Base-by-base conservation (phyloP, 352 stramenopile genomes). In the Globisporangium carolinianum region DNA sequence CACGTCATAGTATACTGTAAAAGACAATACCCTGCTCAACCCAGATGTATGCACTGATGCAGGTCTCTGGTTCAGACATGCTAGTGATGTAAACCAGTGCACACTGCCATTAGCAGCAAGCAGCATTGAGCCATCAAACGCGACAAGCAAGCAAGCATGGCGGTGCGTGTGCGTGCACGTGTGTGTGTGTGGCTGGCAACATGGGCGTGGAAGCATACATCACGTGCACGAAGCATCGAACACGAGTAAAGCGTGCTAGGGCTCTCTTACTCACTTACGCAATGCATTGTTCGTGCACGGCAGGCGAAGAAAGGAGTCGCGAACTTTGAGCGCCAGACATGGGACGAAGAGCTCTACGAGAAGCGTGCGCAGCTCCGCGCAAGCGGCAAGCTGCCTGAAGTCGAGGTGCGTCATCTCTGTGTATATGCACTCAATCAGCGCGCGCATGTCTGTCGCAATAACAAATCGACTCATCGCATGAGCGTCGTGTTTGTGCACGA, bases 281-380 rank as follows among this genome's bases (percentile, higher is more conserved):
- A 32, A 32, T 32, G 24, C 24, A 32, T 32, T 32, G 24, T 3
- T 32, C 24, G 24, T 3, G 24, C 24, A 32, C 24, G 7, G 39
- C 39, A 83, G 68, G 71, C 86, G 38, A 80, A 87, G 50, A 81
- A 87, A 47, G 86, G 86, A 37, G 86, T 94, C 36, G 73, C 79
- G 51, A 95, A 95, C 57, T 83, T 95, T 37, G 66, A 73, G 57
- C 82, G 86, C 11, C 83, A 90, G 68, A 94, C 86, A 57, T 95
- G 86, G 86, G 83, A 95, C 60, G 66, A 62, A 47, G 80, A 65
- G 32, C 70, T 89, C 60, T 95, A 89, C 54, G 86, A 86, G 63
- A 77, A 89, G 64, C 76, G 86, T 24, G 86, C 86, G 35, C 61
- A 89, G 71, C 61, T 91, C 47, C 83, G 85, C 41, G 85, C 81